Base-by-base conservation (phyloP, 345 rosid genomes). In the Rhodamnia rubescens region DNA sequence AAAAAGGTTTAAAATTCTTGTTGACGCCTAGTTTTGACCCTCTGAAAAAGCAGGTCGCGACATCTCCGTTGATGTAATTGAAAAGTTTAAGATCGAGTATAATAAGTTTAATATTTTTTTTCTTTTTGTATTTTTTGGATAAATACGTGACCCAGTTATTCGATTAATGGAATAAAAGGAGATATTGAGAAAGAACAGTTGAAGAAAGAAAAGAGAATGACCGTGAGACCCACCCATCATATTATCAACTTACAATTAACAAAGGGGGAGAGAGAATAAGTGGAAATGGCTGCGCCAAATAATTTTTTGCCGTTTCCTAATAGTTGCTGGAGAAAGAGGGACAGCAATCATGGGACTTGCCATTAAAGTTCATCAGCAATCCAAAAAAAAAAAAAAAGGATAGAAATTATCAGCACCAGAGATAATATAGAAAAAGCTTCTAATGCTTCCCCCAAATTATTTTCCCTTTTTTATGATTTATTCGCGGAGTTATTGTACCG, bases 211-310 rank as follows among this genome's bases (percentile, higher is more conserved):
- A 32, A 18, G 78, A 2, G 78, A 64, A 32, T 7, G 22, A 32
- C 10, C 32, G 12, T 69, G 78, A 32, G 32, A 13, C 78, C 75
- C 44, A 36, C 47, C 47, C 44, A 29, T 64, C 24, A 64, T 36
- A 15, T 61, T 16, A 61, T 69, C 78, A 32, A 15, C 57, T 81
- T 81, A 14, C 20, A 52, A 27, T 82, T 82, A 82, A 82, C 29
- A n/a, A 50, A 54, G 4, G 26, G 44, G 57, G 83, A 82, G 83
- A 82, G 83, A 82, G 83, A 82, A 82, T 27, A 15, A 82, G 83
- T 82, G 83, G 83, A 52, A 82, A 82, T 52, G 83, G 83, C 83
- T 82, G 83, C 83, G 83, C 83, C 83, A n/a, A 53, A 82, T 49
- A 51, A 29, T n/a, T 53, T 82, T 82, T 51, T 0, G 40, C 42